These are phyloP conservation scores for Aspergillus cejpii DNA, from an alignment of 2,329 filamentous ascomycete species.

Conservation along the genomic window DNA sequence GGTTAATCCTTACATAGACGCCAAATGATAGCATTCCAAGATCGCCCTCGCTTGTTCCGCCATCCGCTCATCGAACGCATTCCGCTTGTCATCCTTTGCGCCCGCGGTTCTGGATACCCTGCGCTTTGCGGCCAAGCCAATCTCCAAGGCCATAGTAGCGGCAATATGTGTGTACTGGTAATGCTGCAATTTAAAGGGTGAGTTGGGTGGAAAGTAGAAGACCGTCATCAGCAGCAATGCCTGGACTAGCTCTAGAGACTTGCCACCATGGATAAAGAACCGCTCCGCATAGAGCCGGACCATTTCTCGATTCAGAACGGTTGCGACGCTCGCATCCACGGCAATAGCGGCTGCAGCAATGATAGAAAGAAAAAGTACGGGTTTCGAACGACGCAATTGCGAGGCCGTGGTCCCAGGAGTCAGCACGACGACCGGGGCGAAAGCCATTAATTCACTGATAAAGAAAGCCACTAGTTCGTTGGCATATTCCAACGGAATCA, in stretches of 20 bases:
- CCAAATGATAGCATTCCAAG: conserved; percentile 31
- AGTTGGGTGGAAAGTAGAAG: conserved; percentile 47
- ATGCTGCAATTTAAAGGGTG: conserved; percentile 45
- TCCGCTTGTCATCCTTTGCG: conserved; percentile 9
- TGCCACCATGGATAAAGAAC: conserved; percentile 46
- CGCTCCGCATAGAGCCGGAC: conserved; percentile 45
- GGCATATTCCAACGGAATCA: conserved; percentile 28
- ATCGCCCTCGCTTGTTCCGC: conserved; percentile 32
- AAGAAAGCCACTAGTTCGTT: conserved; percentile 29
- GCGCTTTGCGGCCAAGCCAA: conserved; percentile 33
- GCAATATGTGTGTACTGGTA: conserved; percentile 50
- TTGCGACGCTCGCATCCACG: conserved; percentile 41
- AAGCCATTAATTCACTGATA: conserved; percentile 25
- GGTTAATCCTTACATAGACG: conserved; percentile 24
- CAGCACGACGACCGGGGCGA: conserved; percentile 29
- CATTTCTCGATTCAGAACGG: conserved; percentile 44
- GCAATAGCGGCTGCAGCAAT: conserved; percentile 60
- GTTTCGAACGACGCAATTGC: conserved; percentile 42
- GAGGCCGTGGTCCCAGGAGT: conserved; percentile 25
- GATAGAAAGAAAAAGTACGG: conserved; percentile 63
- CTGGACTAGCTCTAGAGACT: conserved; percentile 48
- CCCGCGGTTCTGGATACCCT: conserved; percentile 19
- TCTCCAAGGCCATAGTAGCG: conserved; percentile 46
- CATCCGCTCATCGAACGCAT: conserved; percentile 24
- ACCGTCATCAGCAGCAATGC: conserved; percentile 45